A percentile compares a stretch with the other conserved stretches of the same genome.
phyloP scores from a whole-genome alignment of 768 basidiomycete genomes.

The Paxillus rubicundulus region DNA sequence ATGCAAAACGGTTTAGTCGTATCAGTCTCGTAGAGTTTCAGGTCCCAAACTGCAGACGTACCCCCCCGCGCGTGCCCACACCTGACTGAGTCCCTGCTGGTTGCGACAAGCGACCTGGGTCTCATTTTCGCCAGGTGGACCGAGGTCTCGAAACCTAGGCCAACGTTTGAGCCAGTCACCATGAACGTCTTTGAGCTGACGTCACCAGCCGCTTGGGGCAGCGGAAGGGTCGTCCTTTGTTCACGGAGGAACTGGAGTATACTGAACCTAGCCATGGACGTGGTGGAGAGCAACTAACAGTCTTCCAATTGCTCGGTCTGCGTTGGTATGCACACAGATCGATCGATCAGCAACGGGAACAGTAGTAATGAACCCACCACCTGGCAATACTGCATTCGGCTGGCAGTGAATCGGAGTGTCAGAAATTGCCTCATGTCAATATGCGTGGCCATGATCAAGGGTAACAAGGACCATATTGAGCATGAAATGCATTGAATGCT shows the following conservation, averaged over 20 bases:
- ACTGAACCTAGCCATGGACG: conserved; percentile 12
- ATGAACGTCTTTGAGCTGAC: conserved; percentile 48
- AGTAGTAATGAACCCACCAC: no score
- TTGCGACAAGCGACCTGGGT: conserved; percentile 32
- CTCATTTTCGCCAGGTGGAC: conserved; percentile 32
- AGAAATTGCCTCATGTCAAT: no score
- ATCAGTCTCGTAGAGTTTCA: not conserved
- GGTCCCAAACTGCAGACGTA: conserved; percentile 1
- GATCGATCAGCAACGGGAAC: no score
- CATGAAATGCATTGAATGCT: no score
- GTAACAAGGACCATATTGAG: no score
- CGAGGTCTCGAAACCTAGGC: conserved; percentile 29
- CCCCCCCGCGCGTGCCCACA: conserved; percentile 21
- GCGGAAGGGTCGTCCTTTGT: conserved; percentile 23
- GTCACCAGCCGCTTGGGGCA: conserved; percentile 21
- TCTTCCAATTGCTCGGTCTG: no score
- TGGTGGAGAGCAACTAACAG: not conserved
- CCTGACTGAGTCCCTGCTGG: conserved; percentile 31
- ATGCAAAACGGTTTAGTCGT: not conserved
- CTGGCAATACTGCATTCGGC: no score
- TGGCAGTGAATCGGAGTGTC: no score
- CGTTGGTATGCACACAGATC: no score
- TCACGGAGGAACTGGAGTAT: conserved; percentile 18
- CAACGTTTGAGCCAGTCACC: conserved; percentile 51
- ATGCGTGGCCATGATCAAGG: no score